Conservation (phyloP, 2,329 filamentous ascomycete species). For the Harringtonia aguacate region DNA sequence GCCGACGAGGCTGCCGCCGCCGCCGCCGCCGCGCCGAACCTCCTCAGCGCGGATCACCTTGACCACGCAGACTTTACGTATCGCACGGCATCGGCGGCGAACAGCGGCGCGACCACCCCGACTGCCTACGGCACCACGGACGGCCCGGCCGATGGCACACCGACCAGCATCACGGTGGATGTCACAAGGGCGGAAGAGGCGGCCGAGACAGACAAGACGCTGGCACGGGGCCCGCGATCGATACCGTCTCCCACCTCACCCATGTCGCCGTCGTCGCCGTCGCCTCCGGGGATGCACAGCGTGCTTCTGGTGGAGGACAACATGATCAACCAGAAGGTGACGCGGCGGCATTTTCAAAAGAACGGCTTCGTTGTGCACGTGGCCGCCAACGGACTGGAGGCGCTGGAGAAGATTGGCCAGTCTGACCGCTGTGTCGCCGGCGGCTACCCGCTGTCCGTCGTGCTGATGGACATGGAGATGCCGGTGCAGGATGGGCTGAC, state of each 20-base stretch:
- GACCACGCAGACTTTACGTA: too few relatives aligned
- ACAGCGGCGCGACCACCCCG: too few relatives aligned
- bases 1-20: too few relatives aligned
- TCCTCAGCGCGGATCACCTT: too few relatives aligned
- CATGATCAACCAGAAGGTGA: constrained; percentile 47
- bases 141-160: neutral
- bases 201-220: neutral
- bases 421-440: constrained; percentile 13
- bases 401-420: constrained; percentile 34
- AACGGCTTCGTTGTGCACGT: constrained; percentile 40
- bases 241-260: neutral
- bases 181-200: too few relatives aligned
- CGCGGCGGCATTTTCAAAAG: constrained; percentile 37
- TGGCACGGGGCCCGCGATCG: too few relatives aligned
- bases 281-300: constrained; percentile 21
- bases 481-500: constrained; percentile 61
- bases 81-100: too few relatives aligned
- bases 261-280: neutral
- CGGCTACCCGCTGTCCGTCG: constrained; percentile 39
- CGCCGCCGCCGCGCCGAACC: too few relatives aligned
- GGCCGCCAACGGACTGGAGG: constrained; percentile 46
- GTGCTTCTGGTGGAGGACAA: constrained; percentile 52
- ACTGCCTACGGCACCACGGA: neutral
- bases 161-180: neutral
- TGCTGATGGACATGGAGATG: constrained; percentile 73